Conservation (phyloP, 805 yeast genomes). For the Ogataea paradorogensis region DNA sequence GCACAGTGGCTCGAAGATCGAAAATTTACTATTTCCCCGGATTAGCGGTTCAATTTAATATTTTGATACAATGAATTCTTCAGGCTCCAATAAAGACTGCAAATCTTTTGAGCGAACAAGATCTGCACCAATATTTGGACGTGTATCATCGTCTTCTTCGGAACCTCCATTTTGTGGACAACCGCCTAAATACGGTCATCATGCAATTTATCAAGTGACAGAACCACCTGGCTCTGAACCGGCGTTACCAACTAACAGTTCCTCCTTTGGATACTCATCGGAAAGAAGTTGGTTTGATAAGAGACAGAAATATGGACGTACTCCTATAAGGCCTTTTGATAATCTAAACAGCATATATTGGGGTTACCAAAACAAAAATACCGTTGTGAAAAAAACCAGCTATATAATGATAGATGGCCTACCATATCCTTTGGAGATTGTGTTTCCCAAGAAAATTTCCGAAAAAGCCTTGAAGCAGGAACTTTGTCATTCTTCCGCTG, state of each 20-base stretch:
- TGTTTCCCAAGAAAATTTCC: constrained; percentile 30
- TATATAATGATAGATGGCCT: constrained; percentile 27
- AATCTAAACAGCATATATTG: constrained; percentile 2
- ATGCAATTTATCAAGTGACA: background rate
- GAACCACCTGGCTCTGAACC: constrained; percentile 5
- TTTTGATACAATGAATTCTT: background rate
- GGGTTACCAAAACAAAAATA: constrained; percentile 5
- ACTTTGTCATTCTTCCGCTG: background rate
- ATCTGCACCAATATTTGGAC: background rate
- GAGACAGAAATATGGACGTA: constrained; percentile 1
- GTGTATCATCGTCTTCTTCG: background rate
- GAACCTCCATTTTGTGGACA: background rate
- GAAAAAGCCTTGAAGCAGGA: background rate
- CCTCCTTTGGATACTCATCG: background rate
- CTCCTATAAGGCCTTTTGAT: constrained; percentile 4
- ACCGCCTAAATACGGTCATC: constrained; percentile 1
- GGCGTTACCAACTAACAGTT: background rate
- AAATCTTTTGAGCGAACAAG: background rate
- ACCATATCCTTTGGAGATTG: constrained; percentile 29
- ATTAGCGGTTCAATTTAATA: background rate
- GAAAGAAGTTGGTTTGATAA: constrained; percentile 1
- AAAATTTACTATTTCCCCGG: background rate
- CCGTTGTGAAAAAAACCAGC: constrained; percentile 8
- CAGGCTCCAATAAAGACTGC: background rate
- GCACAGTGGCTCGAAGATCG: background rate